Evolutionary conservation across 306 rosid species (phyloP).

Genomic region (Pyrus betulifolia): DNA sequence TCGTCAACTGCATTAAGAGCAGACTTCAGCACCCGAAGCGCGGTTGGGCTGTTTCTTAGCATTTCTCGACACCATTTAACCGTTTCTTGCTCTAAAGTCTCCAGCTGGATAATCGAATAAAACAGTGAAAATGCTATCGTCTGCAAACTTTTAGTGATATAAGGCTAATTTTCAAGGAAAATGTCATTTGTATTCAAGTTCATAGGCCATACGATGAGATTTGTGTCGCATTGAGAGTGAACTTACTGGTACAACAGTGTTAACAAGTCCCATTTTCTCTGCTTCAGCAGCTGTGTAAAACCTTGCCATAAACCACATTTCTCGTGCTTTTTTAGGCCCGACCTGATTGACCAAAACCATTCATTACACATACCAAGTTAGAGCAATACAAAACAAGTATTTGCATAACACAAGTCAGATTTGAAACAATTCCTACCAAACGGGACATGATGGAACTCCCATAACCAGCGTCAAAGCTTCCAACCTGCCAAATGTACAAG

Average conservation of each 20-base stretch:
- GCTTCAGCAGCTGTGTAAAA: conserved; percentile 82
- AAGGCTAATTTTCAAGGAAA: neutral
- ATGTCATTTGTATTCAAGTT: neutral
- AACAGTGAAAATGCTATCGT: neutral
- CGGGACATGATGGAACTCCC: conserved; percentile 96
- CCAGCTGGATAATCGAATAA: conserved; percentile 39
- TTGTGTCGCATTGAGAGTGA: neutral
- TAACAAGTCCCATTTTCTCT: conserved; percentile 93
- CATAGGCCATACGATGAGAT: neutral
- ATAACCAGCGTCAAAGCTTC: conserved; percentile 98
- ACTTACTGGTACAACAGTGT: conserved; percentile 75
- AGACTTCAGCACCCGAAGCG: conserved; percentile 73
- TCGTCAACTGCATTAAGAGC: conserved; percentile 90
- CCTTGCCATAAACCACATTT: conserved; percentile 87
- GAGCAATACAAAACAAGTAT: neutral
- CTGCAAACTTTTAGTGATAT: neutral
- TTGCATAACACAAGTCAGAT: neutral
- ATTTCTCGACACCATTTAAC: conserved; percentile 85
- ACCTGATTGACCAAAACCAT: conserved; percentile 32
- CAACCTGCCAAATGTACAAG: conserved; percentile 47
- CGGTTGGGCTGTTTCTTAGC: conserved; percentile 82
- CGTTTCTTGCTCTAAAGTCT: conserved; percentile 72
- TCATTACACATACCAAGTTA: neutral
- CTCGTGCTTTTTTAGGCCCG: conserved; percentile 85
- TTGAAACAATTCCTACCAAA: conserved; percentile 42